phyloP scores from a whole-genome alignment of 441 rosid genomes.

The Pelargonium citronellum region DNA sequence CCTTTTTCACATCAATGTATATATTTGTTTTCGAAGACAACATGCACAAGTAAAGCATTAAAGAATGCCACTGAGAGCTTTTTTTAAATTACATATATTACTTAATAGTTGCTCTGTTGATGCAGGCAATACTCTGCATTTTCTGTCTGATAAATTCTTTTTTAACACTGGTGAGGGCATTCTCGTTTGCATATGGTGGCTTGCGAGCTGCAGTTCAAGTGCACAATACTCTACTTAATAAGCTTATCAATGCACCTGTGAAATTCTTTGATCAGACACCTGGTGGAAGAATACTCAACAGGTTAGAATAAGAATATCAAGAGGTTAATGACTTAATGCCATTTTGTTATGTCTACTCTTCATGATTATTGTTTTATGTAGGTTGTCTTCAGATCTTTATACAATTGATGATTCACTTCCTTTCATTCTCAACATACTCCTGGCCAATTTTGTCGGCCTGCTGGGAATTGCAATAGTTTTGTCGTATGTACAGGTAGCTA shows the following conservation, averaged over 20 bases:
- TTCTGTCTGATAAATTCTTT: constrained; percentile 68
- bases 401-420: constrained; percentile 98
- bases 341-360: background rate
- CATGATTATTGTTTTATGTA: constrained; percentile 28
- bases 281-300: constrained; percentile 88
- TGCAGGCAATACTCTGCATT: constrained; percentile 72
- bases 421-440: constrained; percentile 87
- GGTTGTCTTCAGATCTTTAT: constrained; percentile 95
- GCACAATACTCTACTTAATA: constrained; percentile 61
- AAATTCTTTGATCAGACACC: constrained; percentile 95
- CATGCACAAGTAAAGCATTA: no score
- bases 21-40: no score
- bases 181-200: constrained; percentile 95
- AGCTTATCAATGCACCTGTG: constrained; percentile 75
- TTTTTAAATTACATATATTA: background rate
- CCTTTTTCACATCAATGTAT: no score
- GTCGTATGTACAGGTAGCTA: constrained; percentile 81
- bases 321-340: constrained; percentile 19
- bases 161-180: constrained; percentile 80
- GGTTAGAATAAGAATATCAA: constrained; percentile 41
- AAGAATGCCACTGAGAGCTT: no score
- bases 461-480: constrained; percentile 76
- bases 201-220: constrained; percentile 70
- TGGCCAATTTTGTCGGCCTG: constrained; percentile 89
- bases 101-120: constrained; percentile 23